phyloP scores from a whole-genome alignment of 441 rosid genomes.

The Gossypium gossypioides region DNA sequence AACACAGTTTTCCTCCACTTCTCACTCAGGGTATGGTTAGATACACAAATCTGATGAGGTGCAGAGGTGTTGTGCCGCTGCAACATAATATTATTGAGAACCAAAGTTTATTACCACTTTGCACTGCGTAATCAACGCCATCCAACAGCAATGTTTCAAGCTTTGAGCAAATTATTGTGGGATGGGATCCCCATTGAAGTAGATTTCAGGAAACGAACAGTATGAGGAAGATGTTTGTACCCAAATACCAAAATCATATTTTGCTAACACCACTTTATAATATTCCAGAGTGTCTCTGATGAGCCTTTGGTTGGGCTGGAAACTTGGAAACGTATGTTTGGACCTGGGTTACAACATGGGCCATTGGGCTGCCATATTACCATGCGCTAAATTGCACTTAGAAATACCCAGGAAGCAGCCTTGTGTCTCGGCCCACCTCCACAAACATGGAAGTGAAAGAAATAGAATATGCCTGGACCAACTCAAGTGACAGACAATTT shows the following conservation, averaged over 20 bases:
- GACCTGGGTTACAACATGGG: background rate
- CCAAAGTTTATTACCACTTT: background rate
- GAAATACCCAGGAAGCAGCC: slow-evolving; percentile 12
- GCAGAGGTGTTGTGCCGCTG: background rate
- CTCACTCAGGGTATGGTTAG: background rate
- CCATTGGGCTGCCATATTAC: background rate
- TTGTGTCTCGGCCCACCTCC: slow-evolving; percentile 18
- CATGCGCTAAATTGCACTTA: background rate
- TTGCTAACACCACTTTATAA: background rate
- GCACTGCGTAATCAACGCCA: slow-evolving; percentile 14
- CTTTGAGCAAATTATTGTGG: background rate
- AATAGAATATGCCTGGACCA: background rate
- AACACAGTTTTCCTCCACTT: slow-evolving; percentile 3
- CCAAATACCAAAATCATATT: background rate
- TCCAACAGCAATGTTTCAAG: background rate
- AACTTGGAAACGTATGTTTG: background rate
- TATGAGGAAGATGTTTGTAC: background rate
- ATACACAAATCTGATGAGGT: slow-evolving; percentile 18
- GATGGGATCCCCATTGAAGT: background rate
- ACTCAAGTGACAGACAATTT: background rate
- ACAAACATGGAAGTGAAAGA: background rate
- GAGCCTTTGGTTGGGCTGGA: background rate
- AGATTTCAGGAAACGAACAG: background rate
- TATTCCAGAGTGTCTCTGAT: background rate
- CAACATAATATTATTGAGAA: background rate